Base-by-base conservation (phyloP, 805 yeast genomes). In the Ogataea wickerhamii region DNA sequence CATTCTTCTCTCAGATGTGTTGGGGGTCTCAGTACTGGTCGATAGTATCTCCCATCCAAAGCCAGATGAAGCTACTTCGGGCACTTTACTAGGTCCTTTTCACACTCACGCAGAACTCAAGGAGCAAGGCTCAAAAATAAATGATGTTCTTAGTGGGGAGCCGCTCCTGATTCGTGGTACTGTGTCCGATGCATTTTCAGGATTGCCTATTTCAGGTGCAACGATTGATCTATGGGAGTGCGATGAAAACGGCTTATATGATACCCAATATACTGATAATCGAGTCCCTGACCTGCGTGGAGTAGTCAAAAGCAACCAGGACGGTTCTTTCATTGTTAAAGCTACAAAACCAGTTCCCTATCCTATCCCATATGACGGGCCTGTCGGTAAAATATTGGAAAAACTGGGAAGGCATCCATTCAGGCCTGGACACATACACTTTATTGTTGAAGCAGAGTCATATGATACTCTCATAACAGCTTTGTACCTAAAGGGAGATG, bases 301-400 rank as follows among this genome's bases (percentile, higher is more conserved):
- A 17, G 25, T 38, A 12, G 42, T 38, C 14, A 28, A 18, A 14
- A 34, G 35, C 22, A 25, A 25, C 18, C 16, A 12, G 18, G 21
- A 30, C 30, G 42, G 42, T 13, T 11, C 7, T 11, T 38, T 38
- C 18, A 16, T 29, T 13, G 32, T 38, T 19, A 21, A 25, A 31
- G 42, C 42, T 4, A 38, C 42, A 6, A 38, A 38, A 29, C 42
- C 42, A 19, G 42, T 38, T 20, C 42, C 42, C 6, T 38, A 38
- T 34, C 42, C 42, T 21, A 38, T 38, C 16, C 42, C 42, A 5
- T 32, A 38, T 31, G 42, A 38, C 22, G 42, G 42, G 10, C 42
- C 42, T 5, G 42, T 38, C 17, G 42, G 42, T 4, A 29, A 35
- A 10, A 26, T 38, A 17, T 19, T 38, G 12, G 29, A 34, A 18